Conservation (phyloP, 331 rosid genomes). For the Saraca asoca region DNA sequence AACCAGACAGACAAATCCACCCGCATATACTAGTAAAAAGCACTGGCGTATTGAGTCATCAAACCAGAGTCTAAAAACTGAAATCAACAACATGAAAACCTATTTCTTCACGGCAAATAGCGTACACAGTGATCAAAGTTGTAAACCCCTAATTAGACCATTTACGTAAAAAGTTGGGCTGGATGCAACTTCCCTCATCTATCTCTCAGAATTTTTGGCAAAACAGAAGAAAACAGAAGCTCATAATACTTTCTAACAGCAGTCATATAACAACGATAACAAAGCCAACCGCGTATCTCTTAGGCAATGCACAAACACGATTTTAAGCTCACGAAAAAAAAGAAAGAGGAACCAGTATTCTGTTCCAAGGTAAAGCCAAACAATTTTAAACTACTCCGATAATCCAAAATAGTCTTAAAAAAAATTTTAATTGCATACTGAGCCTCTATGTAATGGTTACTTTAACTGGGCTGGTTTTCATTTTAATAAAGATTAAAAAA, state of each 20-base stretch:
- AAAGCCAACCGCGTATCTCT: not conserved
- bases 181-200: not conserved
- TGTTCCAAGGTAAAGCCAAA: not conserved
- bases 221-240: not conserved
- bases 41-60: not conserved
- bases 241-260: not conserved
- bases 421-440: not conserved
- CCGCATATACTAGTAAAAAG: not conserved
- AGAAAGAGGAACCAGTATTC: constrained; percentile 3
- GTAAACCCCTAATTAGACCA: not conserved
- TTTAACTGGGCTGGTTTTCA: constrained; percentile 1
- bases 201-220: not conserved
- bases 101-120: not conserved
- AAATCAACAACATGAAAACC: no score
- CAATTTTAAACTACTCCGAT: not conserved
- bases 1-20: not conserved
- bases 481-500: not conserved
- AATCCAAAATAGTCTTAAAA: not conserved
- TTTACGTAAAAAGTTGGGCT: not conserved
- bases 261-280: not conserved
- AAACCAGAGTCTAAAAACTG: not conserved
- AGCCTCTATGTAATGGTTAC: constrained; percentile 6
- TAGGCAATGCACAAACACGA: not conserved
- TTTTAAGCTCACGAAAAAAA: not conserved
- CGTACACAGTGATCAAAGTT: not conserved